Percentiles rank a stretch among this genome's conserved stretches.
Conservation (phyloP, 2,329 filamentous ascomycete species). For the Fusarium cyanostomum region DNA sequence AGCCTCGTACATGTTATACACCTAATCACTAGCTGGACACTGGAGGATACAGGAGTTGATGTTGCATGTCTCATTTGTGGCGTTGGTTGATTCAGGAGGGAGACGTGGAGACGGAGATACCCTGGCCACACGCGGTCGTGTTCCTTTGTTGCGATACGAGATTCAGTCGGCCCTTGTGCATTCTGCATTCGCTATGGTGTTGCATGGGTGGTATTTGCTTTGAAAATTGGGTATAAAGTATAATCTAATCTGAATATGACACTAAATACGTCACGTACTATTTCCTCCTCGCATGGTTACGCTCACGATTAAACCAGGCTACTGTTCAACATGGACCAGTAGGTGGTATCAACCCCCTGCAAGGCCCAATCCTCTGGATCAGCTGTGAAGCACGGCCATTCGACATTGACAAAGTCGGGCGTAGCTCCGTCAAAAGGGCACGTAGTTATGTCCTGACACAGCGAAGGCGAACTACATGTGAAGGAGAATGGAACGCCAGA, state of each 20-base stretch:
- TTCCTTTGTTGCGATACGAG: conserved; percentile 29
- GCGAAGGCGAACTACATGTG: neutral
- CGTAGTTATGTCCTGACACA: neutral
- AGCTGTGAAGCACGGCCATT: conserved; percentile 42
- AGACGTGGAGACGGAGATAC: conserved; percentile 40
- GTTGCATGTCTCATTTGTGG: conserved; percentile 34
- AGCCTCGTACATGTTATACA: conserved; percentile 11
- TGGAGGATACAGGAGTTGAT: conserved; percentile 35
- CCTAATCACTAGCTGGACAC: conserved; percentile 26
- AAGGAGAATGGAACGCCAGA: conserved; percentile 19
- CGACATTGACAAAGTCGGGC: conserved; percentile 19
- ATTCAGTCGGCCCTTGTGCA: conserved; percentile 3
- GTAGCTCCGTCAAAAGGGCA: conserved; percentile 11
- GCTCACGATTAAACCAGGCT: conserved; percentile 19
- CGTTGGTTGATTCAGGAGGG: conserved; percentile 33
- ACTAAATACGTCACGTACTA: neutral
- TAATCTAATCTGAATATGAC: conserved; percentile 23
- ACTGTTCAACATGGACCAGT: conserved; percentile 48
- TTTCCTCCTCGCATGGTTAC: neutral
- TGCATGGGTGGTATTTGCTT: conserved; percentile 8
- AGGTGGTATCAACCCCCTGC: conserved; percentile 52
- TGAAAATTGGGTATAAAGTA: conserved; percentile 27
- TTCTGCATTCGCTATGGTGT: conserved; percentile 28
- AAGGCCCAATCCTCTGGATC: conserved; percentile 53
- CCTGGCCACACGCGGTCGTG: conserved; percentile 38